Percentiles rank a stretch among this genome's conserved stretches.
phyloP scores from a whole-genome alignment of 1,284 basidiomycete genomes.

The Naganishia sp. region DNA sequence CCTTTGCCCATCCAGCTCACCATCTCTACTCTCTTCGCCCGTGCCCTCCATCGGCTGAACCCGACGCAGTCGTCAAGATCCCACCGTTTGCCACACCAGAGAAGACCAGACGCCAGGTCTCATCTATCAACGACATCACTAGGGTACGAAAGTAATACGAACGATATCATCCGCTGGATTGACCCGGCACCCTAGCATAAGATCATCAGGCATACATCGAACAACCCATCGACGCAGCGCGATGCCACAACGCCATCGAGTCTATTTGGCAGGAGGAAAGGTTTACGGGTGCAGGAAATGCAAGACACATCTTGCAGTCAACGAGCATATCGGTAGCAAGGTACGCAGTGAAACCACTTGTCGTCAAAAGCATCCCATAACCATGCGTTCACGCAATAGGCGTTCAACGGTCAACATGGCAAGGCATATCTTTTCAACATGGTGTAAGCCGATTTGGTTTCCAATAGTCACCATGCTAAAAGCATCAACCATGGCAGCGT shows the following conservation, averaged over 20 bases:
- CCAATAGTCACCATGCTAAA: no score
- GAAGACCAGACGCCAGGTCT: no score
- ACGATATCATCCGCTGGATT: no score
- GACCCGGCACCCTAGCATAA: background rate
- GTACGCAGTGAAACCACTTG: conserved; percentile 57
- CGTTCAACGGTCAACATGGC: conserved; percentile 92
- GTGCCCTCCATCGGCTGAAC: no score
- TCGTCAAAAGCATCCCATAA: background rate
- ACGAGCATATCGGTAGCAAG: conserved; percentile 86
- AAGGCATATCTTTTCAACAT: conserved; percentile 88
- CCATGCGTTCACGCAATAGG: conserved; percentile 57
- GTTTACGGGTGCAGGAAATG: conserved; percentile 90
- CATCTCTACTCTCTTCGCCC: no score
- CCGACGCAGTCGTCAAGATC: no score
- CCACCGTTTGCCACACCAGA: no score
- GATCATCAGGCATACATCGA: background rate
- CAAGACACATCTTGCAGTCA: conserved; percentile 89
- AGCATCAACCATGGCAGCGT: conserved; percentile 60
- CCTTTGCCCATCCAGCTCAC: no score
- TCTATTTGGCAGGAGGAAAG: conserved; percentile 81
- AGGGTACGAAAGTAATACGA: no score
- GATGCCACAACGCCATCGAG: conserved; percentile 59
- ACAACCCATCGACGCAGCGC: background rate
- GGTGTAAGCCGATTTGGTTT: conserved; percentile 64
- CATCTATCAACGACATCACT: no score